Evolutionary conservation across 805 yeast genomes (phyloP).

Genomic region (Lipomyces starkeyi): DNA sequence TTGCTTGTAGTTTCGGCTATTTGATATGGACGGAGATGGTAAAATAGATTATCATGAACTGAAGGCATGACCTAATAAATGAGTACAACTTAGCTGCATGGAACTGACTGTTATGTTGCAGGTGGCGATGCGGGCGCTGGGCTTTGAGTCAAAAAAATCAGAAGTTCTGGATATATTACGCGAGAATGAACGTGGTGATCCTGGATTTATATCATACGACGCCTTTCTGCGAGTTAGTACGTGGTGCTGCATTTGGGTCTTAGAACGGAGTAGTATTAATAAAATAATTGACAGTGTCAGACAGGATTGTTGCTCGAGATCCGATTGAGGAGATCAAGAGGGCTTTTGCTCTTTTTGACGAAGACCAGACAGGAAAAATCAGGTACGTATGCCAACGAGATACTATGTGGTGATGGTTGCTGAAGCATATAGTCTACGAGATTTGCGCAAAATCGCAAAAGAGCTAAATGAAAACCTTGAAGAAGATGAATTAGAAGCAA

Average conservation of each 20-base stretch:
- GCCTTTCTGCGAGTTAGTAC: slow-evolving; percentile 77
- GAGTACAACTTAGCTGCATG: not conserved
- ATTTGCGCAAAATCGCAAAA: slow-evolving; percentile 85
- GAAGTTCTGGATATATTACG: slow-evolving; percentile 81
- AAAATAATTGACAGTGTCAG: slow-evolving; percentile 60
- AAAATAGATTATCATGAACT: slow-evolving; percentile 88
- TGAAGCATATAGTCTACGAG: slow-evolving; percentile 56
- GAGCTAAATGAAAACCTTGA: slow-evolving; percentile 90
- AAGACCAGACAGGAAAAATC: slow-evolving; percentile 85
- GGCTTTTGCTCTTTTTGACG: slow-evolving; percentile 89
- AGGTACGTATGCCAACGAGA: not conserved
- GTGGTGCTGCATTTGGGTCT: slow-evolving; percentile 40
- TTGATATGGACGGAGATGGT: slow-evolving; percentile 93
- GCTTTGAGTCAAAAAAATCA: slow-evolving; percentile 81
- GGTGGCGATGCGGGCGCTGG: slow-evolving; percentile 92
- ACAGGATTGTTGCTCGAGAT: slow-evolving; percentile 81
- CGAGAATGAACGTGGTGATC: slow-evolving; percentile 79
- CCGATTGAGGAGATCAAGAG: slow-evolving; percentile 90
- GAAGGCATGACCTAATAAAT: slow-evolving; percentile 48
- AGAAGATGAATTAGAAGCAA: slow-evolving; percentile 91
- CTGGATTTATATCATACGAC: slow-evolving; percentile 74
- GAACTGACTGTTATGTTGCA: slow-evolving; percentile 7
- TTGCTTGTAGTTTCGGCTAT: slow-evolving; percentile 62
- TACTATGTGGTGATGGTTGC: not conserved
- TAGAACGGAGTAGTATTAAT: not conserved